These are phyloP conservation scores for Ichthyophthirius multifiliis DNA, from an alignment of 169 alveolate species.

Conservation along the genomic window DNA sequence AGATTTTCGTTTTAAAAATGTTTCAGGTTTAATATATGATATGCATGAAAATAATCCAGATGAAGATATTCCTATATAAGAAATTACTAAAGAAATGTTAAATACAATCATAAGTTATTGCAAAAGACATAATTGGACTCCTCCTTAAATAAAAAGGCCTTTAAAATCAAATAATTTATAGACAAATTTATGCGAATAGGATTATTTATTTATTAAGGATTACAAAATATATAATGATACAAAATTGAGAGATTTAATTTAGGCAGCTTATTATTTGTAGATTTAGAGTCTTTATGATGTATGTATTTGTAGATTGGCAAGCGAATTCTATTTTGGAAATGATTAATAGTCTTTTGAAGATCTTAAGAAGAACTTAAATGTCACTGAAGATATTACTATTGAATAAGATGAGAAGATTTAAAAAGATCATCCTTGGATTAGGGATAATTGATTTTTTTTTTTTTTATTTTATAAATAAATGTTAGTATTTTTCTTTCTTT, in stretches of 20 bases:
- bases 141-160: neutral
- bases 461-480: too few relatives aligned
- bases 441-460: too few relatives aligned
- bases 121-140: neutral
- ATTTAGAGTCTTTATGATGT: neutral
- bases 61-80: slow-evolving; percentile 6
- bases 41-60: neutral
- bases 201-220: neutral
- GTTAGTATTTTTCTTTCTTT: too few relatives aligned
- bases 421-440: slow-evolving; percentile 6
- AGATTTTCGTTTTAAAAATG: neutral
- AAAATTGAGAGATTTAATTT: neutral
- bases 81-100: neutral
- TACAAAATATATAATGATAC: neutral
- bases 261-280: slow-evolving; percentile 7
- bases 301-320: slow-evolving; percentile 15
- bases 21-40: neutral
- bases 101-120: neutral
- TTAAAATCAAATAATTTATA: neutral
- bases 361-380: neutral
- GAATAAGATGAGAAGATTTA: slow-evolving; percentile 1
- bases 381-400: slow-evolving; percentile 5
- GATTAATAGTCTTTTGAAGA: neutral
- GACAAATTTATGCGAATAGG: neutral
- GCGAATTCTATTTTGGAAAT: slow-evolving; percentile 11